Evolutionary conservation across 768 basidiomycete genomes (phyloP), one percentile per base, ranked within the genome.

Genomic region (Multifurca ochricompacta): DNA sequence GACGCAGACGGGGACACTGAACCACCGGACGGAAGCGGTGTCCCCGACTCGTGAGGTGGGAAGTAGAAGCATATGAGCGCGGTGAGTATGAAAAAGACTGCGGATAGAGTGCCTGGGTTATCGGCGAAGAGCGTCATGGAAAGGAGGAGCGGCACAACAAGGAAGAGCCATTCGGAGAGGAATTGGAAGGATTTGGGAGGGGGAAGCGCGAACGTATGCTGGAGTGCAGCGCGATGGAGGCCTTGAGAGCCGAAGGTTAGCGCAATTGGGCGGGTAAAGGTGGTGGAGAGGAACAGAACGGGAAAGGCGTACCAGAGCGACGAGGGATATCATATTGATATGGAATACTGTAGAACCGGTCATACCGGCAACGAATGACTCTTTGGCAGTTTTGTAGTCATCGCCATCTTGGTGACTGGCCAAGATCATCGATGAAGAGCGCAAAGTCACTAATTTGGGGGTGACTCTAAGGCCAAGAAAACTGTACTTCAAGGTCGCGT

Each of bases 91-190:
- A 79, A 58, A 1, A 91, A 65, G 2, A 77, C 50, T 0, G 75
- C 14, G 11, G 78, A 77, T 48, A 92, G 74, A 2, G 71, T 48
- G 3, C 69, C 60, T 0, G 91, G 85, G 10, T 69, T 67, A 28
- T 77, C 68, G 0, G 91, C 83, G 62, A 83, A 85, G 27, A 85
- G 50, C 0, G 95, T 95, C 70, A 96, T 80, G 3, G 82, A 85
- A 8, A 94, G 73, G 2, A 93, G 73, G n/a, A 94, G 72, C 0
- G 95, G 95, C 0, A 88, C 49, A 6, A 84, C 77, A 11, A 94
- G 77, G 9, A 73, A 34, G 6, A 92, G 76, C 10, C 87, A 66
- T 7, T 73, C 40, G 74, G 80, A 90, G 66, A 91, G 83, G 31
- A 72, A 48, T 70, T 40, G 51, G 79, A 73, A 74, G 18, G 70